phyloP scores from a whole-genome alignment of 352 stramenopile species.

The Pythium myriotylum region DNA sequence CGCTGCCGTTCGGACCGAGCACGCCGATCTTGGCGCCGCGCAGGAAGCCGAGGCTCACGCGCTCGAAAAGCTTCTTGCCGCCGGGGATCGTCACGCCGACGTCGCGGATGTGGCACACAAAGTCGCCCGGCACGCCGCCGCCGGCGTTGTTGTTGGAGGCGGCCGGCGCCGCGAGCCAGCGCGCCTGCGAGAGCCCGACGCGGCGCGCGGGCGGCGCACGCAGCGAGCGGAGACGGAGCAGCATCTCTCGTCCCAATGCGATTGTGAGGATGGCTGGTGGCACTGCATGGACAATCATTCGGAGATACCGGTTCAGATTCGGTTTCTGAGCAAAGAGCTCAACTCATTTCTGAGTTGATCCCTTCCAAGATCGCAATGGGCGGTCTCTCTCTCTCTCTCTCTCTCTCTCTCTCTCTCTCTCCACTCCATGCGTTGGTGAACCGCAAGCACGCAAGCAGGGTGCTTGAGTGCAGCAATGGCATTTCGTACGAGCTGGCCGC shows the following conservation, averaged over 20 bases:
- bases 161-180: conserved; percentile 23
- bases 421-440: no score
- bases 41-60: conserved; percentile 76
- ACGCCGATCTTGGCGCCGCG: conserved; percentile 95
- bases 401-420: no score
- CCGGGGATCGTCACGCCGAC: conserved; percentile 78
- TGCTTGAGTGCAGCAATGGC: no score
- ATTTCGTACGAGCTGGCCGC: no score
- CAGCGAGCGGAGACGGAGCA: background rate
- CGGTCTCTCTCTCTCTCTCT: no score
- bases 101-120: conserved; percentile 78
- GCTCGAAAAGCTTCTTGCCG: conserved; percentile 86
- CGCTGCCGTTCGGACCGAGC: conserved; percentile 94
- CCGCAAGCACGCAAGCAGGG: no score
- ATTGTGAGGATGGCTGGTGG: conserved; percentile 2
- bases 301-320: conserved; percentile 5
- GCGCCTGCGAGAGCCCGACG: conserved; percentile 6
- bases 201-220: background rate
- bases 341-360: conserved; percentile 17
- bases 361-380: no score
- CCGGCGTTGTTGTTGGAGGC: conserved; percentile 55
- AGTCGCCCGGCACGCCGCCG: conserved; percentile 78
- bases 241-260: background rate
- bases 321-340: background rate
- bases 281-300: background rate